Conservation (phyloP, 306 rosid species). For the Abrus precatorius region DNA sequence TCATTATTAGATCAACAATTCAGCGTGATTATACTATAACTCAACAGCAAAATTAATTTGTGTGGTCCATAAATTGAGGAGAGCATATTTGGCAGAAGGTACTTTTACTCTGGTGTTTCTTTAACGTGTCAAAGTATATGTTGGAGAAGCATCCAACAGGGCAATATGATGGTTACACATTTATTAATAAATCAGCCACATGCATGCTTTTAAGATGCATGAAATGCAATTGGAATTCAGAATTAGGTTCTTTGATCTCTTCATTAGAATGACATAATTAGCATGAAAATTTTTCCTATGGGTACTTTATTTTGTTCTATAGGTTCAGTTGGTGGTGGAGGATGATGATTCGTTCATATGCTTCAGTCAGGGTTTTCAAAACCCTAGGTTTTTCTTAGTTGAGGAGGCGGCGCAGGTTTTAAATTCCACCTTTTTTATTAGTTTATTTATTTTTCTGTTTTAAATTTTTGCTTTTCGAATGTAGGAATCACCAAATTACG, state of each 20-base stretch:
- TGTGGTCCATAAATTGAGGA: constrained; percentile 49
- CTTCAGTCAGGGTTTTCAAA: constrained; percentile 47
- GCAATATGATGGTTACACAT: constrained; percentile 49
- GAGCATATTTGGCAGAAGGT: constrained; percentile 32
- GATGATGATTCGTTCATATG: constrained; percentile 71
- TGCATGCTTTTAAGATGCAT: constrained; percentile 42
- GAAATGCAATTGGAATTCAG: constrained; percentile 44
- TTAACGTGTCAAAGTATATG: constrained; percentile 54
- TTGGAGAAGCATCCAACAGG: constrained; percentile 74
- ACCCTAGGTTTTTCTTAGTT: constrained; percentile 53
- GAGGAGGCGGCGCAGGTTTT: constrained; percentile 52
- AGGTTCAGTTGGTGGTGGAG: constrained; percentile 48
- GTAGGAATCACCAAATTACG: constrained; percentile 17
- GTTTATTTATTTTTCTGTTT: neutral
- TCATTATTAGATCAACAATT: neutral
- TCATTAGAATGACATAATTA: constrained; percentile 23
- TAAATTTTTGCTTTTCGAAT: neutral
- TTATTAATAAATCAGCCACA: constrained; percentile 31
- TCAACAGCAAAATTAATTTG: neutral
- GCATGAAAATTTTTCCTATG: constrained; percentile 4
- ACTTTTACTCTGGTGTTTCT: constrained; percentile 41
- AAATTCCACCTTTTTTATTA: constrained; percentile 24
- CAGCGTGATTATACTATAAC: too few species aligned
- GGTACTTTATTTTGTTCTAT: constrained; percentile 6
- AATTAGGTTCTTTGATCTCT: constrained; percentile 49